Evolutionary conservation across 208 protist genomes (phyloP).

Genomic region (Lotmaria passim): DNA sequence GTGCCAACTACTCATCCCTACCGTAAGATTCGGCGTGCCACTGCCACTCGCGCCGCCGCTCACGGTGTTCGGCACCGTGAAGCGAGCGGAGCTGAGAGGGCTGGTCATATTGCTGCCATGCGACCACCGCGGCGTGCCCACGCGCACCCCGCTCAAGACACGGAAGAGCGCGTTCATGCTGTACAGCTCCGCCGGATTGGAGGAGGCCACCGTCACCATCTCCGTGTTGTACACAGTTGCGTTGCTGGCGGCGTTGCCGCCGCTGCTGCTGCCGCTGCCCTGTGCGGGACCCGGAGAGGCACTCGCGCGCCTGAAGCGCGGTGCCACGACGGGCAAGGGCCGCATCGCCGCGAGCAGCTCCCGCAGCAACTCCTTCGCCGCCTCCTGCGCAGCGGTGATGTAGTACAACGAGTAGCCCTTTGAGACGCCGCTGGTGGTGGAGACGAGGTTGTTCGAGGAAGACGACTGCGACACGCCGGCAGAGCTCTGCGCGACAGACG

Average conservation of each 20-base stretch:
- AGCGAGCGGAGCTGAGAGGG: conserved; percentile 21
- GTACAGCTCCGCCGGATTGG: conserved; percentile 42
- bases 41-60: not conserved
- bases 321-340: conserved; percentile 25
- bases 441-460: not conserved
- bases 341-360: conserved; percentile 37
- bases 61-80: not conserved
- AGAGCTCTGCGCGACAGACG: conserved; percentile 1
- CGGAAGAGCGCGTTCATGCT: conserved; percentile 56
- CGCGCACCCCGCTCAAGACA: conserved; percentile 34
- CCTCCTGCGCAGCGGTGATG: conserved; percentile 11
- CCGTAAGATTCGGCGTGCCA: not conserved
- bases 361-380: conserved; percentile 18
- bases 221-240: not conserved
- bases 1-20: conserved; percentile 20
- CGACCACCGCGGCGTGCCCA: conserved; percentile 33
- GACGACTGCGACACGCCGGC: conserved; percentile 8
- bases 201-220: conserved; percentile 2
- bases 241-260: not conserved
- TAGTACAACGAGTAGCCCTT: conserved; percentile 20
- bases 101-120: conserved; percentile 20
- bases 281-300: not conserved
- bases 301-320: conserved; percentile 6
- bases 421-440: not conserved
- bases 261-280: not conserved